These are phyloP conservation scores for Quercus lobata DNA, from an alignment of 331 rosid genomes.

Conservation along the genomic window DNA sequence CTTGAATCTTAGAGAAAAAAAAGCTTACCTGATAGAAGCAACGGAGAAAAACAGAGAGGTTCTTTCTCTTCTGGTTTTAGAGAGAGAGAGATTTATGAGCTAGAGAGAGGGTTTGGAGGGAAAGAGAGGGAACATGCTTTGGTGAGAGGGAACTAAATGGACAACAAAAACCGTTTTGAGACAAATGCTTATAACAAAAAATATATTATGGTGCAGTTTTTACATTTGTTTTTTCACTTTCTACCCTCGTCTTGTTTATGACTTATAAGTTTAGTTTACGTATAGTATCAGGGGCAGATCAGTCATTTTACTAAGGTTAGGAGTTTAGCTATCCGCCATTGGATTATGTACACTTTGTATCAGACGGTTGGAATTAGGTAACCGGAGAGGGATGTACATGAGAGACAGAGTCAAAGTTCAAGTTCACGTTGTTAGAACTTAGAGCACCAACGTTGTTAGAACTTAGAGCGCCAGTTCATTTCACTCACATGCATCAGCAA, in stretches of 20 bases:
- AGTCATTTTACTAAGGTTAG: not conserved
- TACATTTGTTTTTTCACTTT: not conserved
- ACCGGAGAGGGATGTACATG: too few species aligned
- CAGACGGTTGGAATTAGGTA: not conserved
- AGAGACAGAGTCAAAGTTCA: too few species aligned
- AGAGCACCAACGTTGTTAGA: too few species aligned
- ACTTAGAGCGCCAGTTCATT: too few species aligned
- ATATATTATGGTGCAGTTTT: not conserved
- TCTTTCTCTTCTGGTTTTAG: not conserved
- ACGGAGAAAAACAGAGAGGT: not conserved
- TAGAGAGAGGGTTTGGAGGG: slow-evolving; percentile 17
- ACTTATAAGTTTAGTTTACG: too few species aligned
- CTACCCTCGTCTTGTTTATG: too few species aligned
- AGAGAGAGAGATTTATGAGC: not conserved
- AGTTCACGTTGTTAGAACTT: too few species aligned
- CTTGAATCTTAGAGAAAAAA: not conserved
- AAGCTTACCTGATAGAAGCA: slow-evolving; percentile 12
- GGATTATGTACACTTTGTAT: not conserved
- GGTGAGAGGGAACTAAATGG: not conserved
- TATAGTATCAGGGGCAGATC: not conserved
- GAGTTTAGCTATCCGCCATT: not conserved
- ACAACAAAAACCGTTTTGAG: slow-evolving; percentile 6
- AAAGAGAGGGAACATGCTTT: not conserved
- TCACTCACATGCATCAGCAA: too few species aligned
- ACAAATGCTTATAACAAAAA: not conserved